A percentile compares a stretch with the other conserved stretches of the same genome.
Conservation (phyloP, 1,139 yeast genomes). For the Suhomyces maxii region DNA sequence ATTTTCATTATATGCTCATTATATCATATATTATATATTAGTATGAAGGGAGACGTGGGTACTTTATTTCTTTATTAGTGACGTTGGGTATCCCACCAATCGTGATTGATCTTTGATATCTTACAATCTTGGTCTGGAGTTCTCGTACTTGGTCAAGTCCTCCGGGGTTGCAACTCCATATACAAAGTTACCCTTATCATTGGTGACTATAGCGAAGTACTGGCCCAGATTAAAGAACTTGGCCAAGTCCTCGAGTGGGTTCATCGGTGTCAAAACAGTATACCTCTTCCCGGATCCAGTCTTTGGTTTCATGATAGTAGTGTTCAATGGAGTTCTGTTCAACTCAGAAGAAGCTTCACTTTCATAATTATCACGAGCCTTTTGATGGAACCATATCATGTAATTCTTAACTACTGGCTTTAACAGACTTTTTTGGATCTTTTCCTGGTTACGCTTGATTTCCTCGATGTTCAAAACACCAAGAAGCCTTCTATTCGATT, state of each 20-base stretch:
- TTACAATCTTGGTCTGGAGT: conserved; percentile 50
- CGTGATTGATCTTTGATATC: neutral
- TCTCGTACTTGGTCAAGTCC: conserved; percentile 53
- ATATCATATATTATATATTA: neutral
- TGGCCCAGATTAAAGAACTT: conserved; percentile 50
- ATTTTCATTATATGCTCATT: neutral
- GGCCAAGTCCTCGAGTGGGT: conserved; percentile 59
- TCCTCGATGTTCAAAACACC: conserved; percentile 59
- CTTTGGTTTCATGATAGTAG: conserved; percentile 32
- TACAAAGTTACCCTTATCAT: conserved; percentile 53
- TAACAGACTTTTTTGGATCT: conserved; percentile 24
- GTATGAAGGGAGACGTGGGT: too few relatives aligned
- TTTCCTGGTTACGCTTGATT: conserved; percentile 28
- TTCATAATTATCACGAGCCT: conserved; percentile 35
- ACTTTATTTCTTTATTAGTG: too few relatives aligned
- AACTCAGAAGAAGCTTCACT: conserved; percentile 10
- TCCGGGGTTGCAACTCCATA: conserved; percentile 68
- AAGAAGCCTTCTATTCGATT: conserved; percentile 47
- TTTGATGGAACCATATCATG: conserved; percentile 48
- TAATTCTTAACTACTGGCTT: conserved; percentile 37
- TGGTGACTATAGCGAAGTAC: conserved; percentile 61
- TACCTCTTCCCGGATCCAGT: conserved; percentile 32
- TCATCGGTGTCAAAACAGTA: conserved; percentile 53
- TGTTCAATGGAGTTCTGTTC: conserved; percentile 26
- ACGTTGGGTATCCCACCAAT: too few relatives aligned